These are phyloP conservation scores for Pseudogymnoascus sp. DNA, from an alignment of 2,329 filamentous ascomycete species.

Conservation along the genomic window DNA sequence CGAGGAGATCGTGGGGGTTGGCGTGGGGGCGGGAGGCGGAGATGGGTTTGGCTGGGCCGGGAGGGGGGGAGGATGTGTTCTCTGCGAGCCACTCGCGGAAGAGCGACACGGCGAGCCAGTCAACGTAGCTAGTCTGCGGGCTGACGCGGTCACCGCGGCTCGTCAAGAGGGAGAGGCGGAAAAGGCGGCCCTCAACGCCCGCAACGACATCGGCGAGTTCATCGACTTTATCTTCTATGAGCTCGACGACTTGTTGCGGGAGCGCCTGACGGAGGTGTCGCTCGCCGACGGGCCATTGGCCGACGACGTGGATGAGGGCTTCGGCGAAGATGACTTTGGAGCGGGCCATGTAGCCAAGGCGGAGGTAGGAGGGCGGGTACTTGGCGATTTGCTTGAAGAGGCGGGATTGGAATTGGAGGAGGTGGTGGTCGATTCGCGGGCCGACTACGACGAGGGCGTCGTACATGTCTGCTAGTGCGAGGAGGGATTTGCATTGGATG, in stretches of 20 bases:
- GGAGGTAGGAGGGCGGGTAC: constrained; percentile 86
- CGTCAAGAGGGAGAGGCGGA: constrained; percentile 71
- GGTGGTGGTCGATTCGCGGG: constrained; percentile 83
- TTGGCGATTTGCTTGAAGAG: constrained; percentile 96
- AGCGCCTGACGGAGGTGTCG: constrained; percentile 66
- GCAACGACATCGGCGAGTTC: constrained; percentile 78
- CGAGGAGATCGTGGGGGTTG: constrained; percentile 16
- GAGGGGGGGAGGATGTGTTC: constrained; percentile 66
- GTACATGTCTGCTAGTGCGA: constrained; percentile 88
- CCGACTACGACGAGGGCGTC: constrained; percentile 83
- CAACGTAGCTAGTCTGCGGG: constrained; percentile 70
- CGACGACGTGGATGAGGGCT: constrained; percentile 86
- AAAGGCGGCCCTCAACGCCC: constrained; percentile 71
- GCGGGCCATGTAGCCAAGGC: constrained; percentile 76
- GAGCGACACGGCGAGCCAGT: constrained; percentile 79
- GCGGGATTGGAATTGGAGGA: constrained; percentile 81
- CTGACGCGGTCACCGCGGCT: constrained; percentile 73
- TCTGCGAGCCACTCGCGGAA: constrained; percentile 93
- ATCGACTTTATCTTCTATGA: constrained; percentile 92
- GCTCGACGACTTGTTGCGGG: constrained; percentile 68
- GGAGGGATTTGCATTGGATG: constrained; percentile 83
- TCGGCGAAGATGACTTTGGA: constrained; percentile 79
- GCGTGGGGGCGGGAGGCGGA: constrained; percentile 29
- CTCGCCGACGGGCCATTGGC: constrained; percentile 80
- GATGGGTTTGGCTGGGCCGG: constrained; percentile 34